Conservation (phyloP, 345 rosid species). For the Brassica cretica region DNA sequence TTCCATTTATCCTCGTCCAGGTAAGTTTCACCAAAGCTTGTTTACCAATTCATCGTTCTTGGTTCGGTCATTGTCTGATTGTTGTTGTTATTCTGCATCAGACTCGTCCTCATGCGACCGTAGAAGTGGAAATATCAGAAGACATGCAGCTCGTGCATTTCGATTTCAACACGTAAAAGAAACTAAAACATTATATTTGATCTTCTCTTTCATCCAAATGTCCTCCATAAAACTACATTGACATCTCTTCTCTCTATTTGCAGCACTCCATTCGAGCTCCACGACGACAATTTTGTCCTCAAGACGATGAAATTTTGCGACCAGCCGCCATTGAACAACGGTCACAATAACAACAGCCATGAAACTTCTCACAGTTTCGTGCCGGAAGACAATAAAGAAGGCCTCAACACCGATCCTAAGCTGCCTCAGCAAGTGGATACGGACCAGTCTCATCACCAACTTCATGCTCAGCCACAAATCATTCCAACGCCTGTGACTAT, state of each 20-base stretch:
- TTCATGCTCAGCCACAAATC: slow-evolving; percentile 23
- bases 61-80: background rate
- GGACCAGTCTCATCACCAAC: slow-evolving; percentile 33
- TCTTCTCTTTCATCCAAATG: background rate
- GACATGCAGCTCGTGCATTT: slow-evolving; percentile 99
- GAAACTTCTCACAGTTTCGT: slow-evolving; percentile 28
- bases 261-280: slow-evolving; percentile 99
- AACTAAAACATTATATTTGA: background rate
- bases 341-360: slow-evolving; percentile 39
- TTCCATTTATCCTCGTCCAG: slow-evolving; percentile 98
- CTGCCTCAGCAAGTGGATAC: slow-evolving; percentile 42
- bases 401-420: slow-evolving; percentile 54
- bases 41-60: background rate
- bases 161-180: slow-evolving; percentile 78
- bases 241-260: slow-evolving; percentile 18
- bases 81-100: slow-evolving; percentile 24
- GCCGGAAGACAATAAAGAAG: slow-evolving; percentile 48
- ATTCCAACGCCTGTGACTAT: slow-evolving; percentile 44
- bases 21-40: slow-evolving; percentile 43
- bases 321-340: slow-evolving; percentile 43
- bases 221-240: background rate
- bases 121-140: slow-evolving; percentile 99
- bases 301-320: slow-evolving; percentile 89
- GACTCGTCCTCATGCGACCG: slow-evolving; percentile 99
- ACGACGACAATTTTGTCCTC: slow-evolving; percentile 92